Conservation (phyloP, 495 filamentous ascomycete genomes). For the Lophium mytilinum region DNA sequence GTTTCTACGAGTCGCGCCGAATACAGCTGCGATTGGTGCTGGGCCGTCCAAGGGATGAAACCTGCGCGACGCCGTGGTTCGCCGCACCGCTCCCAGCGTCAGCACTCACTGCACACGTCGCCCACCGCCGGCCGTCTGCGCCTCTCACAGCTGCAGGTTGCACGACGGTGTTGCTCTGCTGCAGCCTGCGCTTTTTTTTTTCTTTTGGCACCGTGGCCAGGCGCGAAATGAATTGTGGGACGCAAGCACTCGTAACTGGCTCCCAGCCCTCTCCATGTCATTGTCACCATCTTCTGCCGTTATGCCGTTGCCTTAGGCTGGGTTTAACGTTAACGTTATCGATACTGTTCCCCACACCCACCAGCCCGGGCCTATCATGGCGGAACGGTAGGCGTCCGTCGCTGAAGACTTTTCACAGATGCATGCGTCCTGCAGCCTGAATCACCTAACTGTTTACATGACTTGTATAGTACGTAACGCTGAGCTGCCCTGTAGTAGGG, state of each 20-base stretch:
- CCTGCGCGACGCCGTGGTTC: neutral
- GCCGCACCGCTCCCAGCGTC: neutral
- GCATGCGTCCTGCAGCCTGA: too few relatives aligned
- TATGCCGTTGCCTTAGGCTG: neutral
- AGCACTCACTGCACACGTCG: neutral
- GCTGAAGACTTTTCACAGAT: too few relatives aligned
- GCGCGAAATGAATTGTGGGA: constrained; percentile 1
- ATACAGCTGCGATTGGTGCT: neutral
- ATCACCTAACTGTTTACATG: too few relatives aligned
- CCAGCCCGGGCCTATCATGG: neutral
- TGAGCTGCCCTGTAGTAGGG: too few relatives aligned
- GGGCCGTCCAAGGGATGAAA: neutral
- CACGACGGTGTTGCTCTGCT: neutral
- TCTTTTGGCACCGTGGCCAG: neutral
- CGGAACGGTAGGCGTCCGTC: too few relatives aligned
- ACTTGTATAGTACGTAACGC: too few relatives aligned
- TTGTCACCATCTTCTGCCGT: neutral
- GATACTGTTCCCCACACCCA: constrained; percentile 4
- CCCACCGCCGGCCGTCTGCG: neutral
- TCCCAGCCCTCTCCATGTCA: neutral
- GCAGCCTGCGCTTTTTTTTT: neutral
- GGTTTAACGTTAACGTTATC: neutral
- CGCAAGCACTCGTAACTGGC: neutral
- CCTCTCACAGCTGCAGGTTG: neutral
- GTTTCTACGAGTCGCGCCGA: neutral